Percentiles rank a stretch among this genome's conserved stretches.
Conservation (phyloP, 2,329 filamentous ascomycete species). For the Hypoxylon sp. region DNA sequence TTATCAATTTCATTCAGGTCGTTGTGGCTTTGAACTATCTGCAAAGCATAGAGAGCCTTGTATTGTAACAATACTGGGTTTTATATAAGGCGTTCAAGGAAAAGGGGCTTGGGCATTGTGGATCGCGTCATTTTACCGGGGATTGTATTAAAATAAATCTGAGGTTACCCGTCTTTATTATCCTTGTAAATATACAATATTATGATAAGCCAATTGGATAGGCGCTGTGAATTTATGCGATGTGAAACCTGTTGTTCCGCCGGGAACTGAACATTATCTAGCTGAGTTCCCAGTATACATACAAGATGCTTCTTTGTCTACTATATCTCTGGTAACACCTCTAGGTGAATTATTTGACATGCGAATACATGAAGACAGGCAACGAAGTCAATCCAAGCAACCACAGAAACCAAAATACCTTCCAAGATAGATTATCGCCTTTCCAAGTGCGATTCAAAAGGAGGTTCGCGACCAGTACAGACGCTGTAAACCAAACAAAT, state of each 20-base stretch:
- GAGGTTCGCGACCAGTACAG: constrained; percentile 7
- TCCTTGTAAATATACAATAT: too few species aligned
- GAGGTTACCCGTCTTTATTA: too few species aligned
- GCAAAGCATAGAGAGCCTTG: background rate
- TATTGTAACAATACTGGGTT: constrained; percentile 1
- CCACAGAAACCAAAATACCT: background rate
- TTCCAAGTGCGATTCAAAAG: constrained; percentile 3
- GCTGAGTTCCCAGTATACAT: too few species aligned
- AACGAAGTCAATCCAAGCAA: too few species aligned
- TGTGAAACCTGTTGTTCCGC: too few species aligned
- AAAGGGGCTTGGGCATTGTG: background rate
- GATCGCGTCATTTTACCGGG: background rate
- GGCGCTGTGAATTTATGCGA: too few species aligned
- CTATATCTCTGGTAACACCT: too few species aligned
- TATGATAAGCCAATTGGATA: too few species aligned
- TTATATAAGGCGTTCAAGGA: constrained; percentile 14
- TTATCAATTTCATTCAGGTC: background rate
- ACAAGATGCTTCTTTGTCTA: too few species aligned
- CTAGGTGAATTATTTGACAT: too few species aligned
- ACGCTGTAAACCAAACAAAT: background rate
- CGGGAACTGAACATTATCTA: too few species aligned
- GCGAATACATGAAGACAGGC: too few species aligned
- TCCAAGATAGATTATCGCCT: background rate
- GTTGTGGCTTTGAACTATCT: background rate
- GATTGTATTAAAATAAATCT: background rate